Evolutionary conservation across 306 rosid genomes (phyloP).

Genomic region (Lathyrus tuberosus): DNA sequence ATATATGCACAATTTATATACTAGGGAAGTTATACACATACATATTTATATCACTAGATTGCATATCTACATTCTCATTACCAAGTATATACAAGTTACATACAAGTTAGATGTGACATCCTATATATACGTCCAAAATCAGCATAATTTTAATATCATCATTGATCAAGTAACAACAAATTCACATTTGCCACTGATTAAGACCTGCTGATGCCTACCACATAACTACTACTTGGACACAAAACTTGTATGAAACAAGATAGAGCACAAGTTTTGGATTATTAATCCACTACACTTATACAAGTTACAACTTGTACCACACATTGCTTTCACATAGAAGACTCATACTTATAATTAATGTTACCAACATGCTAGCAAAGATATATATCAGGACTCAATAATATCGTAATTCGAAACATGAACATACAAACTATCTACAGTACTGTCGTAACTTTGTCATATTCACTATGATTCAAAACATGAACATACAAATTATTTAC

Average conservation of each 20-base stretch:
- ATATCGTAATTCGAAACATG: too few relatives aligned
- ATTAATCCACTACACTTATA: neutral
- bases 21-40: neutral
- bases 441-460: too few relatives aligned
- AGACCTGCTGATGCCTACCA: constrained; percentile 42
- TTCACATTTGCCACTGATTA: constrained; percentile 32
- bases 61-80: constrained; percentile 3
- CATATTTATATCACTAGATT: neutral
- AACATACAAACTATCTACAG: too few relatives aligned
- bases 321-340: constrained; percentile 3
- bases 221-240: constrained; percentile 33
- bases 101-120: constrained; percentile 33
- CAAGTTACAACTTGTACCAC: constrained; percentile 27
- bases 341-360: neutral
- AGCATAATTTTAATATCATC: constrained; percentile 25
- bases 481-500: too few relatives aligned
- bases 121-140: constrained; percentile 26
- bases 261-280: constrained; percentile 22
- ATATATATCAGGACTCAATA: too few relatives aligned
- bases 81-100: neutral
- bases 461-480: too few relatives aligned
- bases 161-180: constrained; percentile 9
- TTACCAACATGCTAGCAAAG: too few relatives aligned
- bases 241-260: constrained; percentile 24
- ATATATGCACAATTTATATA: neutral